Evolutionary conservation across 495 filamentous ascomycete species (phyloP).

Genomic region (Xylaria cubensis): DNA sequence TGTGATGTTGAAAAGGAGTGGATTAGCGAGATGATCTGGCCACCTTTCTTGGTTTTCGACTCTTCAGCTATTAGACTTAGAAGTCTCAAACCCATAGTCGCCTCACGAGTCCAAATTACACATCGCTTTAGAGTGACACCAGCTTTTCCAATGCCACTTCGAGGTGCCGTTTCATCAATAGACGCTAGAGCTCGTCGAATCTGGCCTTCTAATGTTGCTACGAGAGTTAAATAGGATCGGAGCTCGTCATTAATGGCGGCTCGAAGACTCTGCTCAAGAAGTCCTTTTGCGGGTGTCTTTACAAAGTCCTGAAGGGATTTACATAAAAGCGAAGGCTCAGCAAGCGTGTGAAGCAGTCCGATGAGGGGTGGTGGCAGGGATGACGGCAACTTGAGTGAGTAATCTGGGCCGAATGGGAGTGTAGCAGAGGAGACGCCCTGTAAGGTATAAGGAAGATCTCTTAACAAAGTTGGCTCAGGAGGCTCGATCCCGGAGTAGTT

Average conservation of each 20-base stretch:
- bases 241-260: constrained; percentile 86
- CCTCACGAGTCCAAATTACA: constrained; percentile 95
- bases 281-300: constrained; percentile 65
- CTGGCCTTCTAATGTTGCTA: constrained; percentile 93
- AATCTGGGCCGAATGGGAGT: constrained; percentile 72
- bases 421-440: constrained; percentile 90
- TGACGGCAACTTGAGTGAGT: constrained; percentile 73
- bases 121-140: constrained; percentile 97
- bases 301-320: constrained; percentile 79
- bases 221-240: constrained; percentile 87
- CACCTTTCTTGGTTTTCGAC: constrained; percentile 83
- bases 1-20: constrained; percentile 93
- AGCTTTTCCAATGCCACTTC: constrained; percentile 76
- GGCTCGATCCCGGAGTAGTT: constrained; percentile 59
- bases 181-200: constrained; percentile 79
- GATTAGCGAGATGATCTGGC: constrained; percentile 91
- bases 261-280: constrained; percentile 93
- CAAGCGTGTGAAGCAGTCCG: constrained; percentile 85
- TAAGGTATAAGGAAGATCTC: constrained; percentile 91
- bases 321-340: constrained; percentile 92
- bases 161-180: constrained; percentile 67
- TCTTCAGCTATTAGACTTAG: constrained; percentile 95
- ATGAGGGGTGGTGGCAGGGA: constrained; percentile 84
- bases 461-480: constrained; percentile 76
- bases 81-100: constrained; percentile 92